Evolutionary conservation across 106 monocot genomes (phyloP), one percentile per base, ranked within the genome.

Genomic region (Amphibolis antarctica): DNA sequence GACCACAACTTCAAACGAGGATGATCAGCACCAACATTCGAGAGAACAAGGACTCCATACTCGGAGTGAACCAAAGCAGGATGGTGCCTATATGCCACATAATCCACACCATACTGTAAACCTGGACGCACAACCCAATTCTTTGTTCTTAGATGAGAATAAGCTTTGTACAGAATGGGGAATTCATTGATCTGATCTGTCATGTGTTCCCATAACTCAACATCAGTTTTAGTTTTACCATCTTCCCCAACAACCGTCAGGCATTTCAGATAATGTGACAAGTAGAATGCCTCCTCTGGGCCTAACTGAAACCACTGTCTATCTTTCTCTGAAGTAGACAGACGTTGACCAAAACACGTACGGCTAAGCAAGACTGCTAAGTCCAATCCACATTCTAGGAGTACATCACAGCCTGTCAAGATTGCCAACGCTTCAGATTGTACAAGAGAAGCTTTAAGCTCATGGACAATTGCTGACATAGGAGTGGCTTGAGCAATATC

Each of bases 31-130:
- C 46, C 60, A 11, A 69, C 76, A 44, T 80, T 71, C 18, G 48
- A 24, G 47, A 76, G 28, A 20, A 86, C 78, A 48, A 86, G 25
- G 30, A 81, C 81, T 9, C 78, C 72, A 60, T 71, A 87, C 43
- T 87, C 84, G 0, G 84, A 81, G 54, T 86, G 92, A 45, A 87
- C 82, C 9, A 87, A 74, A 21, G 84, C 74, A 11, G 92, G 92
- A 56, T 92, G 92, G 46, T 87, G 86, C 1, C 85, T 68, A 25
- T 94, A 94, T 0, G 75, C 86, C 10, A 94, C 93, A 63, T 80
- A 94, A 46, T 94, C 85, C 23, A 71, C 83, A 10, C 88, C 85
- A 60, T 85, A 85, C 48, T 88, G 87, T 5, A 28, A 50, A 1
- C 88, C 85, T 12, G 67, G 54, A 0, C 78, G 69, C 54, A 93